These are phyloP conservation scores for Zizania palustris DNA, from an alignment of 202 grass and related monocot species.

Conservation along the genomic window DNA sequence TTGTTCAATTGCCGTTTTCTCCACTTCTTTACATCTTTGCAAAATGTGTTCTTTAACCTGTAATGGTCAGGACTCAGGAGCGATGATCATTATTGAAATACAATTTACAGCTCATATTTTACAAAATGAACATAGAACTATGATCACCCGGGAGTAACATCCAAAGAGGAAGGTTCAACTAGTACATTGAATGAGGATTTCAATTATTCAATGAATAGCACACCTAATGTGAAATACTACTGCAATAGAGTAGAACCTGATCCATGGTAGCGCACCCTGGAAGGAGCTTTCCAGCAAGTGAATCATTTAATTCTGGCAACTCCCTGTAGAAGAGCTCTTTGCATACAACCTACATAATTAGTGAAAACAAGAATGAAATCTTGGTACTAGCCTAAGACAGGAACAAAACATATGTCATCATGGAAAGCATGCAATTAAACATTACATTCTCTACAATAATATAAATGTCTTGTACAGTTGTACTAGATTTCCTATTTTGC, in stretches of 20 bases:
- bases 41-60: constrained; percentile 83
- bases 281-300: constrained; percentile 76
- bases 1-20: constrained; percentile 95
- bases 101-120: constrained; percentile 30
- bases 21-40: constrained; percentile 85
- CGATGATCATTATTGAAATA: constrained; percentile 22
- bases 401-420: not conserved
- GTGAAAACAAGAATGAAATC: constrained; percentile 33
- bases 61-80: constrained; percentile 17
- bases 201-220: not conserved
- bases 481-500: not conserved
- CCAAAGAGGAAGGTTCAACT: constrained; percentile 10
- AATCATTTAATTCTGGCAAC: constrained; percentile 81
- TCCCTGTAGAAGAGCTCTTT: constrained; percentile 96
- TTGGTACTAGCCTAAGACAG: not conserved
- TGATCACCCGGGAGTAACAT: not conserved
- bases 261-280: constrained; percentile 82
- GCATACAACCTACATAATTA: constrained; percentile 77
- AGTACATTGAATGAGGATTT: not conserved
- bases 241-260: constrained; percentile 55
- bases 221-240: not conserved
- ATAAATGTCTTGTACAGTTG: not conserved
- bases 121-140: not conserved
- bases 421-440: not conserved
- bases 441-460: not conserved